Evolutionary conservation across 176 grass and related monocot genomes (phyloP).

Genomic region (Pontederia paniculata): DNA sequence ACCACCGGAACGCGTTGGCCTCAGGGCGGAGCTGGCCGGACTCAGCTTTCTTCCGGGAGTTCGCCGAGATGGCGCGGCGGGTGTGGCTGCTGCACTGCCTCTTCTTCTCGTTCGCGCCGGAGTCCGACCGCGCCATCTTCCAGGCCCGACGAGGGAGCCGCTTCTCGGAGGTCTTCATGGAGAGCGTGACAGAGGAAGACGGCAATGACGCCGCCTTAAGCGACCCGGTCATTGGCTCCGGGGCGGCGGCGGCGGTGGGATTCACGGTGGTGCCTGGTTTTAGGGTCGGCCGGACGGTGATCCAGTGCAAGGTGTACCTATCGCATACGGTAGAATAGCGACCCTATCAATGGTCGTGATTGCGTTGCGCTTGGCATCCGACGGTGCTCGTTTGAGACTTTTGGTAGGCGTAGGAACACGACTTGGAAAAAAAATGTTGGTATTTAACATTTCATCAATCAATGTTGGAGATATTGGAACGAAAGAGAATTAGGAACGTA

Average conservation of each 20-base stretch:
- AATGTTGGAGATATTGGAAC: no score
- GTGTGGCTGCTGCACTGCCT: constrained; percentile 81
- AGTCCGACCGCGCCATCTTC: background rate
- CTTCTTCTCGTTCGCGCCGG: constrained; percentile 42
- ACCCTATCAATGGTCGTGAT: no score
- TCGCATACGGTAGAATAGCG: no score
- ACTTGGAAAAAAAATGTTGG: no score
- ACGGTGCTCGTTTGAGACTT: no score
- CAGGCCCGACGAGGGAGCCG: background rate
- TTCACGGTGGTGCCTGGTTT: constrained; percentile 3
- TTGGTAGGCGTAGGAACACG: no score
- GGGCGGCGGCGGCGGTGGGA: background rate
- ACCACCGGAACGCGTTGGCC: constrained; percentile 17
- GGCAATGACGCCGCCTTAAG: background rate
- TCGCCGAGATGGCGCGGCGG: constrained; percentile 60
- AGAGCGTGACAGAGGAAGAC: background rate
- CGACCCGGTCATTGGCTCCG: background rate
- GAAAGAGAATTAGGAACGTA: no score
- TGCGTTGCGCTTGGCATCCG: no score
- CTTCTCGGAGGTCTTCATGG: constrained; percentile 5
- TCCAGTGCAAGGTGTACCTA: constrained; percentile 4
- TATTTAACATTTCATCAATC: no score
- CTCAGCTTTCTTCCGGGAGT: constrained; percentile 32
- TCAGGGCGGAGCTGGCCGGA: constrained; percentile 9
- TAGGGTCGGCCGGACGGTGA: background rate